Evolutionary conservation across 768 basidiomycete genomes (phyloP).

Genomic region (Boletellus ananas): DNA sequence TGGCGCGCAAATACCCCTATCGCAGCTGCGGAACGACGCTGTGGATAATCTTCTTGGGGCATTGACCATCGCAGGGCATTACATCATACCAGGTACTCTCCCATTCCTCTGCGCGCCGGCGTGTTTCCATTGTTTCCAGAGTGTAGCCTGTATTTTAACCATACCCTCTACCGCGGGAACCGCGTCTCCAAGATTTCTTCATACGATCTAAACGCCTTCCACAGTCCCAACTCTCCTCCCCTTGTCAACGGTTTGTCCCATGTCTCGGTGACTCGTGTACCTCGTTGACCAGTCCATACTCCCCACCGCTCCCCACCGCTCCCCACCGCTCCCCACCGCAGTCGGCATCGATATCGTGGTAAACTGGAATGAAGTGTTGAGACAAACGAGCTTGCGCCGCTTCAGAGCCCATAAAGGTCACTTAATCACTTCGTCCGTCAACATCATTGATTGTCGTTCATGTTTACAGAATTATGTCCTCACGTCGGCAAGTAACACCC

Average conservation of each 20-base stretch:
- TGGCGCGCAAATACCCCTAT: conserved; percentile 91
- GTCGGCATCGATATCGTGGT: conserved; percentile 90
- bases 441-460: conserved; percentile 9
- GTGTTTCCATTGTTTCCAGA: conserved; percentile 41
- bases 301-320: too few species aligned
- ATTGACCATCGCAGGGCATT: conserved; percentile 84
- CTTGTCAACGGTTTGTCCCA: conserved; percentile 63
- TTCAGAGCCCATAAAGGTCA: conserved; percentile 80
- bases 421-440: neutral
- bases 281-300: conserved; percentile 5
- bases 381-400: conserved; percentile 72
- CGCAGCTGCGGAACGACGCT: conserved; percentile 89
- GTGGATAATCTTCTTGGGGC: conserved; percentile 91
- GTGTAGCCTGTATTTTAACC: conserved; percentile 86
- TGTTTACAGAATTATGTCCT: conserved; percentile 63
- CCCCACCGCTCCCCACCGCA: conserved; percentile 28
- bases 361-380: conserved; percentile 83
- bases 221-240: conserved; percentile 80
- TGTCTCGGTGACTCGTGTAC: neutral
- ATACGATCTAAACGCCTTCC: conserved; percentile 78
- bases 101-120: neutral
- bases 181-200: conserved; percentile 80
- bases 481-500: conserved; percentile 61
- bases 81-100: conserved; percentile 77
- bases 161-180: conserved; percentile 82